These are phyloP conservation scores for Oryza australiensis DNA, from an alignment of 176 grass and related monocot species.

Conservation along the genomic window DNA sequence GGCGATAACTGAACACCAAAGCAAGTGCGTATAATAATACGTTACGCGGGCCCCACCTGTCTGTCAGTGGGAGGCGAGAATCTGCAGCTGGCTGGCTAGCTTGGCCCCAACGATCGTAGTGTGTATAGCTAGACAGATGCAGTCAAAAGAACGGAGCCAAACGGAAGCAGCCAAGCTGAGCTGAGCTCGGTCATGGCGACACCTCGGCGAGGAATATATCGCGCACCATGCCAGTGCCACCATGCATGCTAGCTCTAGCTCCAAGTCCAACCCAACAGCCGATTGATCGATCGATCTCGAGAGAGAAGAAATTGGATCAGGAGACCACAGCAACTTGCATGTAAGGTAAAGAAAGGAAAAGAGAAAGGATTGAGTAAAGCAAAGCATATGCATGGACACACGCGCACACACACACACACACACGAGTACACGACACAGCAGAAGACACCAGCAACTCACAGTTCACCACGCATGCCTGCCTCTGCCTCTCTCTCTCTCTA, in stretches of 20 bases:
- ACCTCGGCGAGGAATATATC: not conserved
- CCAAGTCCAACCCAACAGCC: not conserved
- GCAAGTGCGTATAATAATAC: not conserved
- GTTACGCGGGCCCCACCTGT: not conserved
- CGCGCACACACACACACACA: not conserved
- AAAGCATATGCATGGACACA: not conserved
- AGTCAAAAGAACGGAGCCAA: conserved; percentile 21
- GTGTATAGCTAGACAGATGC: not conserved
- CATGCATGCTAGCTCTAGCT: not conserved
- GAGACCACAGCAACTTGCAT: not conserved
- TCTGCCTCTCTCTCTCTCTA: not conserved
- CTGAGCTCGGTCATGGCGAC: not conserved
- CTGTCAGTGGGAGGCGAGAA: not conserved
- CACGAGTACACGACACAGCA: not conserved
- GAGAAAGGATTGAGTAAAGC: not conserved
- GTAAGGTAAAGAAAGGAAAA: not conserved
- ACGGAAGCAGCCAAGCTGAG: conserved; percentile 10
- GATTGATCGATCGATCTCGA: not conserved
- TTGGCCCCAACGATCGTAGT: not conserved
- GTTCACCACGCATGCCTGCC: conserved; percentile 13
- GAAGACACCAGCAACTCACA: not conserved
- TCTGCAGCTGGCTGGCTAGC: not conserved
- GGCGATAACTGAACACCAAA: not conserved
- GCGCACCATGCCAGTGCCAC: not conserved
- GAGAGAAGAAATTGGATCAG: not conserved